phyloP scores from a whole-genome alignment of 75 land plant species.

The Selaginella moellendorffii region DNA sequence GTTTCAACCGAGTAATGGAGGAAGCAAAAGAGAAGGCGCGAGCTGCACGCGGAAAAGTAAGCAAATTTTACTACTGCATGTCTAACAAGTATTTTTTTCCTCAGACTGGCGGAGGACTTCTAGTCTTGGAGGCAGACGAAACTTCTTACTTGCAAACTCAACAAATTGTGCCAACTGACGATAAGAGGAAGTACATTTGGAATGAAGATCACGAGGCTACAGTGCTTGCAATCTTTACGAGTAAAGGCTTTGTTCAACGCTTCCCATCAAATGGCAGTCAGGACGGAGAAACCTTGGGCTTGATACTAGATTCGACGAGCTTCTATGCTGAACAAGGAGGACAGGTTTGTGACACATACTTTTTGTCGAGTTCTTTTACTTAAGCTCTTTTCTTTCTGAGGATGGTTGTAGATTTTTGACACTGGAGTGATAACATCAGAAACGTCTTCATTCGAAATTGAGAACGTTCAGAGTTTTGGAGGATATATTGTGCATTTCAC shows the following conservation, averaged over 20 bases:
- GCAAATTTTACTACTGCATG: background rate
- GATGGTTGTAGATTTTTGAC: conserved; percentile 61
- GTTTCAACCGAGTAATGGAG: conserved; percentile 66
- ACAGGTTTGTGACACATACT: conserved; percentile 39
- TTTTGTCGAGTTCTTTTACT: background rate
- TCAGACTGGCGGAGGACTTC: conserved; percentile 25
- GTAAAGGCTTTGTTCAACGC: conserved; percentile 37
- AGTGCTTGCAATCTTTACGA: conserved; percentile 69
- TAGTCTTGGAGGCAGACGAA: conserved; percentile 91
- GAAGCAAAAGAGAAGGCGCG: conserved; percentile 81
- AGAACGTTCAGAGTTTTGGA: conserved; percentile 73
- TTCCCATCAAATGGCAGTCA: conserved; percentile 11
- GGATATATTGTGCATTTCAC: conserved; percentile 71
- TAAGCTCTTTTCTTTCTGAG: background rate
- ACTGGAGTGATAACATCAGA: conserved; percentile 50
- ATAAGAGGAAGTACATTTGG: conserved; percentile 66
- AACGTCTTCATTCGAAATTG: conserved; percentile 50
- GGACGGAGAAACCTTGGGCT: conserved; percentile 43
- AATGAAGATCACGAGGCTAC: conserved; percentile 52
- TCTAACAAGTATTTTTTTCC: background rate
- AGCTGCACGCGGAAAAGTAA: conserved; percentile 65
- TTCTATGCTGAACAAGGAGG: conserved; percentile 99
- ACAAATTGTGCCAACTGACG: conserved; percentile 53
- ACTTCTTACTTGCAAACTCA: conserved; percentile 60
- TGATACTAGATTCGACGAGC: conserved; percentile 60